Evolutionary conservation across 768 basidiomycete genomes (phyloP).

Genomic region (Lactarius sp.): DNA sequence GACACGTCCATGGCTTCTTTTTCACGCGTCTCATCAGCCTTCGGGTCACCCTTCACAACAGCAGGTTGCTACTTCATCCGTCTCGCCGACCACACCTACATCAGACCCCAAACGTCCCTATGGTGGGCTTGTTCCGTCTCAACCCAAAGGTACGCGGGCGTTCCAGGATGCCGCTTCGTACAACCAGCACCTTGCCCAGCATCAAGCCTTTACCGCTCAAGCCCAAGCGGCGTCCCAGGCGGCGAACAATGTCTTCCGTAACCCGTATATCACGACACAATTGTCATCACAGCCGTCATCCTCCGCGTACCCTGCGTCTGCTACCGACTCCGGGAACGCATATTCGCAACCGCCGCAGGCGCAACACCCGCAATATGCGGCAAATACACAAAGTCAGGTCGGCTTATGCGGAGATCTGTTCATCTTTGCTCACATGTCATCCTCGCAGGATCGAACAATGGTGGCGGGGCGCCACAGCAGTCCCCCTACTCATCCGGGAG

Average conservation of each 20-base stretch:
- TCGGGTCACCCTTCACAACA: conserved; percentile 23
- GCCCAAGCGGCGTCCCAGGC: conserved; percentile 72
- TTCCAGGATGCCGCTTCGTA: conserved; percentile 92
- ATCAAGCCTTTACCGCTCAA: conserved; percentile 89
- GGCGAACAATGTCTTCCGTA: conserved; percentile 62
- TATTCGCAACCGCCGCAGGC: conserved; percentile 22
- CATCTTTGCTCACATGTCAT: conserved; percentile 49
- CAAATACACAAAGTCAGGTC: conserved; percentile 30
- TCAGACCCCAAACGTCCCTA: conserved; percentile 83
- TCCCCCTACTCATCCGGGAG: conserved; percentile 11
- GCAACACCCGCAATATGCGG: conserved; percentile 27
- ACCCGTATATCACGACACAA: conserved; percentile 68
- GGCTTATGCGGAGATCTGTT: conserved; percentile 38
- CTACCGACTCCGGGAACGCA: conserved; percentile 28
- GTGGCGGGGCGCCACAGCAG: conserved; percentile 28
- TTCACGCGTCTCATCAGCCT: conserved; percentile 24
- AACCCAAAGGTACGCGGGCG: conserved; percentile 77
- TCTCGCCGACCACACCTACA: conserved; percentile 33
- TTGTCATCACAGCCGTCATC: conserved; percentile 32
- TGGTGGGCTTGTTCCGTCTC: conserved; percentile 88
- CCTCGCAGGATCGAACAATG: conserved; percentile 33
- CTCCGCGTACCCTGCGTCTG: conserved; percentile 32
- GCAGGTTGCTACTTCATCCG: conserved; percentile 31
- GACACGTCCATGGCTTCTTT: neutral
- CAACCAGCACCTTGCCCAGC: conserved; percentile 90